These are phyloP conservation scores for Trichosporon sp. DNA, from an alignment of 1,284 basidiomycete genomes.

Conservation along the genomic window DNA sequence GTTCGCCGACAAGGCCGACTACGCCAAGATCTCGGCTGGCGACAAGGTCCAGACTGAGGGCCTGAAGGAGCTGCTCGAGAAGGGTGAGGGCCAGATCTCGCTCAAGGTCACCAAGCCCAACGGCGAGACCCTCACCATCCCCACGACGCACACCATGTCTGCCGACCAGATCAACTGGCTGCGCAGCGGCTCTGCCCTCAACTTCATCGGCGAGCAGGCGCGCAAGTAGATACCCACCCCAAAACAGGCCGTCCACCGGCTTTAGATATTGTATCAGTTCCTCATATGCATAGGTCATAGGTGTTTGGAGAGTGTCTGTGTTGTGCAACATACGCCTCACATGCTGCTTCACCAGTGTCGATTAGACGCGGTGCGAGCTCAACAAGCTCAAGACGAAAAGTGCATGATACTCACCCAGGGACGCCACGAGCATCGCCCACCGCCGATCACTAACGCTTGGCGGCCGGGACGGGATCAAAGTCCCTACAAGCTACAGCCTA, in stretches of 20 bases:
- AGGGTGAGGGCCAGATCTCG: constrained; percentile 44
- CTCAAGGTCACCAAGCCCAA: constrained; percentile 63
- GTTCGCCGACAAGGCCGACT: constrained; percentile 81
- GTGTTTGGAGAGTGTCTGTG: too few relatives aligned
- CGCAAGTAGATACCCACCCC: constrained; percentile 7
- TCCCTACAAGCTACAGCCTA: neutral
- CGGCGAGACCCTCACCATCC: constrained; percentile 63
- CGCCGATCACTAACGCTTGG: constrained; percentile 1
- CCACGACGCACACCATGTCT: constrained; percentile 80
- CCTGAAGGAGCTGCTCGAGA: constrained; percentile 55
- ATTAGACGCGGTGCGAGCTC: neutral
- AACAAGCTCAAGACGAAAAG: too few relatives aligned
- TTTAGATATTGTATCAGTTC: constrained; percentile 7
- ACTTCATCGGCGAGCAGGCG: constrained; percentile 51
- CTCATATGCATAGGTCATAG: constrained; percentile 7
- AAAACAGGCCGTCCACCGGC: neutral
- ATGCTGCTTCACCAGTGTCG: neutral
- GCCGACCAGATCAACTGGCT: constrained; percentile 83
- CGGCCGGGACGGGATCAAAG: neutral
- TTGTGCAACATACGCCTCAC: too few relatives aligned
- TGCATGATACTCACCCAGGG: neutral
- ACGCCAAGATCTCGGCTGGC: constrained; percentile 71
- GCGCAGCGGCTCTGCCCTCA: constrained; percentile 76
- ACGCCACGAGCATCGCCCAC: neutral
- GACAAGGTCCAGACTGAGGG: constrained; percentile 61